phyloP scores from a whole-genome alignment of 1,139 yeast species.

The Suhomyces coccinellae region DNA sequence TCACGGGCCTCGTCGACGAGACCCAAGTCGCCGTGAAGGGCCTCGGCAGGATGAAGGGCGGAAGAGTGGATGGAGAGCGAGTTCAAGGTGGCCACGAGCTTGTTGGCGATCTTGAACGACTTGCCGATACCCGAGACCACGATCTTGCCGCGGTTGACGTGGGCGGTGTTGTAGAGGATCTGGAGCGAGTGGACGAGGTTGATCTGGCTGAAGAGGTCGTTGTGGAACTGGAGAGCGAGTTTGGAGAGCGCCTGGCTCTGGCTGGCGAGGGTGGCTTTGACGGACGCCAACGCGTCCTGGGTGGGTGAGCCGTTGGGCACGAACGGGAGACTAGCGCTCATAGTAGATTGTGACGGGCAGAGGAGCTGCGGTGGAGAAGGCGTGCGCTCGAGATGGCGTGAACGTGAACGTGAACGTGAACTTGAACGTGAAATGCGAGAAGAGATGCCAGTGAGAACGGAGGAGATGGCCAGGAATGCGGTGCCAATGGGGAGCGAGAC shows the following conservation, averaged over 20 bases:
- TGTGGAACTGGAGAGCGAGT: constrained; percentile 32
- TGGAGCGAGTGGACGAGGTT: constrained; percentile 53
- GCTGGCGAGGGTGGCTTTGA: constrained; percentile 29
- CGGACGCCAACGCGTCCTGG: constrained; percentile 27
- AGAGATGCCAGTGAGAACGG: too few species aligned
- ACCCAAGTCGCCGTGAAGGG: constrained; percentile 90
- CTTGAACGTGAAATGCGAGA: too few species aligned
- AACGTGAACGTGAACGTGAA: too few species aligned
- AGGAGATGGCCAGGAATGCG: too few species aligned
- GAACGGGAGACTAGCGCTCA: not conserved
- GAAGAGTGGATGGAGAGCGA: constrained; percentile 73
- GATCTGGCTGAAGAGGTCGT: constrained; percentile 45
- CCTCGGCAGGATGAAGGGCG: constrained; percentile 79
- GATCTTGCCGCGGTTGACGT: constrained; percentile 58
- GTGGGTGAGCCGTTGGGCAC: constrained; percentile 1
- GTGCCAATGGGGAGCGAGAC: too few species aligned
- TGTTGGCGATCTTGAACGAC: constrained; percentile 74
- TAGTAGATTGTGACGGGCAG: too few species aligned
- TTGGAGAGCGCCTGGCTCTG: constrained; percentile 39
- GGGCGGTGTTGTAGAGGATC: constrained; percentile 50
- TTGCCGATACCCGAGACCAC: constrained; percentile 84
- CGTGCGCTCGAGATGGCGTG: too few species aligned
- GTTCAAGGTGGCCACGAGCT: constrained; percentile 78
- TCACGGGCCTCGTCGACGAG: constrained; percentile 59
- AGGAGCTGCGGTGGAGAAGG: too few species aligned